Base-by-base conservation (phyloP, 129 eudicot species). In the Mikania micrantha region DNA sequence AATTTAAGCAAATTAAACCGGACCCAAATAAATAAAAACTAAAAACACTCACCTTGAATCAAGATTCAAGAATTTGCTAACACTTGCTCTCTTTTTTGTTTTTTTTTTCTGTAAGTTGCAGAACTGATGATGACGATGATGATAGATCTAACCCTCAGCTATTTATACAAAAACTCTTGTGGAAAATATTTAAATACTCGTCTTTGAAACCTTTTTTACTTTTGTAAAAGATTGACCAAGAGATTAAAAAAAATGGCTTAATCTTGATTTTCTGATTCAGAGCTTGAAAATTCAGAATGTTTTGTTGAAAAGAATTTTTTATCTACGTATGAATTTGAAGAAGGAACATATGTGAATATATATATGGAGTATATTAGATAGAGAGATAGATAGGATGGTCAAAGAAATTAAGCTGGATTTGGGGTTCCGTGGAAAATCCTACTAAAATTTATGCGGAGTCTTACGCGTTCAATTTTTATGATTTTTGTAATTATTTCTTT, bases 321-420 rank as follows among this genome's bases (percentile, higher is more conserved):
- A 39, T 66, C 24, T 53, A 20, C 58, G 63, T 67, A 29, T 57
- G 40, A 44, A 67, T 28, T 5, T 59, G 34, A 63, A 75, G 34
- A 64, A 58, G 67, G 25, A 11, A 25, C 40, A 28, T 41, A 52
- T 20, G 39, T 7, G 4, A 17, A 28, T n/a, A 42, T 28, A 50
- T 28, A 15, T 70, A 0, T n/a, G 47, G 22, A 36, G 13, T 71
- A 8, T 60, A 58, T 71, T 36, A 60, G 29, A 38, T 4, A 44
- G 27, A 69, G 42, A 27, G 39, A 25, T 7, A 39, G 57, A 69
- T 49, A 42, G 47, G 50, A 34, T 68, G 86, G 90, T 85, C 90
- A 85, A 85, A 81, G 80, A 79, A 69, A 76, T 84, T 71, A 79
- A 75, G 82, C 85, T 73, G 36, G 71, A 42, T 39, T 48, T 73